Evolutionary conservation across 2,329 filamentous ascomycete genomes (phyloP).

Genomic region (Amesomyces nigricolor): DNA sequence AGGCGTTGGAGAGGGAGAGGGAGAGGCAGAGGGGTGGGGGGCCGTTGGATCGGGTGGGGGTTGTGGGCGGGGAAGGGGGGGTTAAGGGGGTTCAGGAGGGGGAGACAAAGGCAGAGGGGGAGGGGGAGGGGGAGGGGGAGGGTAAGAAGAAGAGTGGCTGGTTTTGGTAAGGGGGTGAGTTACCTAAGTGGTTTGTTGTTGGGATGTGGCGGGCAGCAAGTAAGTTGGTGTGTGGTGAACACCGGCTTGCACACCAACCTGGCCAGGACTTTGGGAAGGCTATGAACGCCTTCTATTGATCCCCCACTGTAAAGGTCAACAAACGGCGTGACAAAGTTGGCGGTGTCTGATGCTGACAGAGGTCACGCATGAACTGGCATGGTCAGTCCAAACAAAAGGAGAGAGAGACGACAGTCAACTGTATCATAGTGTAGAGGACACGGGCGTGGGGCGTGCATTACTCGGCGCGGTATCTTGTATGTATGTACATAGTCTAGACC

Average conservation of each 20-base stretch:
- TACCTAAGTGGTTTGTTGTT: too few species aligned
- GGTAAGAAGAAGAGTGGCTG: conserved; percentile 43
- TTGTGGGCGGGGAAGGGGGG: conserved; percentile 29
- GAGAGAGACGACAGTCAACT: background rate
- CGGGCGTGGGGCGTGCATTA: conserved; percentile 17
- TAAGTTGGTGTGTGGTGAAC: conserved; percentile 1
- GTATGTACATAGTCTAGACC: conserved; percentile 4
- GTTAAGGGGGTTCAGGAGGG: conserved; percentile 18
- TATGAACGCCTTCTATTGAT: too few species aligned
- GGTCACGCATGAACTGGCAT: too few species aligned
- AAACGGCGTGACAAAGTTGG: too few species aligned
- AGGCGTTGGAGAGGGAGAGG: conserved; percentile 45
- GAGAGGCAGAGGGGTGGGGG: conserved; percentile 48
- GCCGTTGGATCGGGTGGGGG: conserved; percentile 45
- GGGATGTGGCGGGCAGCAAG: too few species aligned
- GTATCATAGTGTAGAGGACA: conserved; percentile 24
- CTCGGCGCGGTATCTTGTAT: conserved; percentile 16
- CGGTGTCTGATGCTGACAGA: too few species aligned
- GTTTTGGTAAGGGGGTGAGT: conserved; percentile 36
- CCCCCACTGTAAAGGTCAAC: too few species aligned
- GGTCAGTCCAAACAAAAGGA: too few species aligned
- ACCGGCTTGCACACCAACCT: too few species aligned
- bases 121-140: conserved; percentile 15
- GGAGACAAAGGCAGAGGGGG: background rate
- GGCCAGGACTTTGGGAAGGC: too few species aligned